Base-by-base conservation (phyloP, 31 red algal genomes). In the Porphyra umbilicalis region DNA sequence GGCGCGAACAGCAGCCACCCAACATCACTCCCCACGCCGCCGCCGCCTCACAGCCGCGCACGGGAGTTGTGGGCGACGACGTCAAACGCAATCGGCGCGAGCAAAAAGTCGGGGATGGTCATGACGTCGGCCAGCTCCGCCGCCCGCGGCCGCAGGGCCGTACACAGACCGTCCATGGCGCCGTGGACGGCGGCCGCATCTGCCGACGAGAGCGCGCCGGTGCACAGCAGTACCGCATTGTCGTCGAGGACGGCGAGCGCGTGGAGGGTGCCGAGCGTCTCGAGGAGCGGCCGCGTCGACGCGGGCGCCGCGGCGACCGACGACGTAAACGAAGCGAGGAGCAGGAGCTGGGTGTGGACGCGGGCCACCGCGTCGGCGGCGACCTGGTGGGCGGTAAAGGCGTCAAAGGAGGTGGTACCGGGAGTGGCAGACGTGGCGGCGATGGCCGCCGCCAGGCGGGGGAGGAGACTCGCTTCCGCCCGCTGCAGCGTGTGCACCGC, bases 41-140 rank as follows among this genome's bases (percentile, higher is more conserved):
- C 1, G 11, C 20, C n/a, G 25, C 57, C 25, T 90, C 82, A 88
- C 15, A 93, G 39, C 74, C 87, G 77, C 33, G 88, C 44, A 32
- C 93, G 93, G 37, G 81, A 85, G 78, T 95, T 95, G 78, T 91
- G 93, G 2, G 74, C 82, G 25, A 91, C 87, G 33, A 86, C 87
- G 77, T 95, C 93, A 85, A 95, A 95, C 1, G 93, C 93, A 77
- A 95, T 91, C 3, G 93, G 93, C 75, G 93, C 85, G 10, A 95
- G 75, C 71, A 95, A 39, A 80, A 71, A 71, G 57, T 71, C 57
- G 4, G 57, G 57, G 4, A 13, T 29, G 57, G 7, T 71, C 57
- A 71, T 71, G 57, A 71, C 57, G 11, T 18, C 57, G 57, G 57
- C 57, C 57, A 71, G 57, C 57, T 71, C 57, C 57, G 57, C 57